Evolutionary conservation across 2,329 filamentous ascomycete species (phyloP), one percentile per base, ranked within the genome.

Genomic region (Neocucurbitaria cava): DNA sequence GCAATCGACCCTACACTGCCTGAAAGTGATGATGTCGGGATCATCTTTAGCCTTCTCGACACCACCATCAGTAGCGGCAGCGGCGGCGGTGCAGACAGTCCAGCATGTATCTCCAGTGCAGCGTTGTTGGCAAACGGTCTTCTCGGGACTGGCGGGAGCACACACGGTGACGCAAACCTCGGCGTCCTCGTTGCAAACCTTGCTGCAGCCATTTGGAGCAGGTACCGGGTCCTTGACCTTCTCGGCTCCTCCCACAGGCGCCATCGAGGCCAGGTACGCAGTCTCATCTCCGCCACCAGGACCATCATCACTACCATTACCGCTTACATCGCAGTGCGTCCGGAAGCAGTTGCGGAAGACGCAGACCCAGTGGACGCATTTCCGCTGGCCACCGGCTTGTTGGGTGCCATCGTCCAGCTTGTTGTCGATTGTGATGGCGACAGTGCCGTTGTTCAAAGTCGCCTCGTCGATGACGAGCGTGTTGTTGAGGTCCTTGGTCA

Each of bases 401-500:
- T n/a, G n/a, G n/a, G n/a, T n/a, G 21, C 35, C 9, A 18, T 15
- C 5, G 18, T n/a, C 24, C 21, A 18, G 3, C n/a, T n/a, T 4
- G 38, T 15, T 7, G 18, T 40, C 38, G 15, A 52, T 39, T 1
- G 36, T 47, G 43, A 52, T 20, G 8, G 49, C 26, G 15, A 33
- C 45, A 21, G 38, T 33, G n/a, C 26, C 35, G 24, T 23, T 40
- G 15, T 47, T 24, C 17, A 52, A 17, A 17, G 31, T 28, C 5
- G 42, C 28, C 43, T 52, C 43, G n/a, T 42, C 21, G 28, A 52
- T 41, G 49, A 52, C 43, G 20, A 52, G 44, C 28, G 49, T 43
- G 17, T 7, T 35, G 21, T 24, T 28, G 17, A 42, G 33, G 24
- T 36, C 36, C 20, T 23, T n/a, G 7, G 26, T 30, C 17, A 28